Percentiles rank a stretch among this genome's conserved stretches.
These are phyloP conservation scores for Trametes gibbosa DNA, from an alignment of 768 basidiomycete genomes.

Conservation along the genomic window DNA sequence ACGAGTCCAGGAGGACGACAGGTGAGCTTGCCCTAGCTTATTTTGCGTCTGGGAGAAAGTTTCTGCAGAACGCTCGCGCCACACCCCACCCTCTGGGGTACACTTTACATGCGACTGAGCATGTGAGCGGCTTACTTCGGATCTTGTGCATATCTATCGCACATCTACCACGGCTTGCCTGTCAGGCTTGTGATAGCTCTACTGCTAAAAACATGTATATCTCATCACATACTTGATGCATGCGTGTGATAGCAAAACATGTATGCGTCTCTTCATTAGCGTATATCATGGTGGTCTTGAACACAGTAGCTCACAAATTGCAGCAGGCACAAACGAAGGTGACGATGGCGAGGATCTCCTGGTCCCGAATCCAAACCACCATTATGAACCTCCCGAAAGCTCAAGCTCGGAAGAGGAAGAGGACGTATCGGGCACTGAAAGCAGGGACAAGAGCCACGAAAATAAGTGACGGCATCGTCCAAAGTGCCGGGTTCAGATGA, in stretches of 20 bases:
- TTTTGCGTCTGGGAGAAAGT: neutral
- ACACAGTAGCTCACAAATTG: neutral
- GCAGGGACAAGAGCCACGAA: neutral
- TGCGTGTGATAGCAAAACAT: too few relatives aligned
- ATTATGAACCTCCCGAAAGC: conserved; percentile 9
- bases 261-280: neutral
- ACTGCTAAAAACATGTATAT: neutral
- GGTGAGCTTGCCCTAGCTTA: conserved; percentile 36
- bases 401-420: conserved; percentile 13
- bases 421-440: neutral
- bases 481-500: neutral
- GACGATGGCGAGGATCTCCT: conserved; percentile 57
- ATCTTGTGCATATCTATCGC: too few relatives aligned
- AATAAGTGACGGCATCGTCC: neutral
- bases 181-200: neutral
- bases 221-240: too few relatives aligned
- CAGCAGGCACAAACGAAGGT: conserved; percentile 19
- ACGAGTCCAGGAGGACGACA: conserved; percentile 49
- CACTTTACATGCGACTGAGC: too few relatives aligned
- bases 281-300: neutral
- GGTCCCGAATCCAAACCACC: conserved; percentile 68
- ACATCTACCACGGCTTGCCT: neutral
- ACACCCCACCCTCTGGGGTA: too few relatives aligned
- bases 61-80: too few relatives aligned
- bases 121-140: too few relatives aligned